phyloP scores from a whole-genome alignment of 352 stramenopile species.

The Pythium pyrilobum region DNA sequence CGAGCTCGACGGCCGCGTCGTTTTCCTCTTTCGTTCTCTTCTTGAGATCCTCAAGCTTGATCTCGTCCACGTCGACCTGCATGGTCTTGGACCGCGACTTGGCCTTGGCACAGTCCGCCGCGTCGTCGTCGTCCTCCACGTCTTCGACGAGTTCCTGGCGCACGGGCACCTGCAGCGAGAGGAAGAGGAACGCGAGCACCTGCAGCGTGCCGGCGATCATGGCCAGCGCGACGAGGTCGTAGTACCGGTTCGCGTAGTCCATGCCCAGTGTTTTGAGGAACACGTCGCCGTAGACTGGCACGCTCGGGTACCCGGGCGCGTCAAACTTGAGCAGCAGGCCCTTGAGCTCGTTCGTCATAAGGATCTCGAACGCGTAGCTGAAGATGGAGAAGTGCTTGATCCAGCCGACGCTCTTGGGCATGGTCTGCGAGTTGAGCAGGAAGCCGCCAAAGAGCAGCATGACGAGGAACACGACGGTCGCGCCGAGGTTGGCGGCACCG shows the following conservation, averaged over 20 bases:
- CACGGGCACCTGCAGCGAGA: slow-evolving; percentile 58
- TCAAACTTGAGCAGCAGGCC: slow-evolving; percentile 73
- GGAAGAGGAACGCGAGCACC: slow-evolving; percentile 56
- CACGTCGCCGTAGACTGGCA: slow-evolving; percentile 78
- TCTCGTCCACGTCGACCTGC: slow-evolving; percentile 14
- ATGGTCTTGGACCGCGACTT: slow-evolving; percentile 9
- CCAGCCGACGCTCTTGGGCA: slow-evolving; percentile 57
- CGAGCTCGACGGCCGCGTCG: neutral
- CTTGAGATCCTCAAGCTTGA: slow-evolving; percentile 15
- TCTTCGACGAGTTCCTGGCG: slow-evolving; percentile 30
- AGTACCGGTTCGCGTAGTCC: slow-evolving; percentile 74
- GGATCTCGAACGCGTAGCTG: slow-evolving; percentile 83
- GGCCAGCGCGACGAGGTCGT: slow-evolving; percentile 51
- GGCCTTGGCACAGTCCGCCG: neutral
- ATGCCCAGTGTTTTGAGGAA: slow-evolving; percentile 82
- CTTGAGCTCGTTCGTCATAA: slow-evolving; percentile 82
- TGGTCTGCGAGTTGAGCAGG: slow-evolving; percentile 79
- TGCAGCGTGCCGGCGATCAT: slow-evolving; percentile 48
- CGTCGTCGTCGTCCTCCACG: neutral
- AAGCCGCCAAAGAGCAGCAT: slow-evolving; percentile 88
- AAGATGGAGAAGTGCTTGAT: slow-evolving; percentile 83
- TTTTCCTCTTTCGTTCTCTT: neutral
- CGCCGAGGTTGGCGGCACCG: slow-evolving; percentile 63
- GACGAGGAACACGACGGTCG: slow-evolving; percentile 70
- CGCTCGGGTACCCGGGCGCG: slow-evolving; percentile 61